phyloP scores from a whole-genome alignment of 345 rosid genomes.

The Turritis glabra region DNA sequence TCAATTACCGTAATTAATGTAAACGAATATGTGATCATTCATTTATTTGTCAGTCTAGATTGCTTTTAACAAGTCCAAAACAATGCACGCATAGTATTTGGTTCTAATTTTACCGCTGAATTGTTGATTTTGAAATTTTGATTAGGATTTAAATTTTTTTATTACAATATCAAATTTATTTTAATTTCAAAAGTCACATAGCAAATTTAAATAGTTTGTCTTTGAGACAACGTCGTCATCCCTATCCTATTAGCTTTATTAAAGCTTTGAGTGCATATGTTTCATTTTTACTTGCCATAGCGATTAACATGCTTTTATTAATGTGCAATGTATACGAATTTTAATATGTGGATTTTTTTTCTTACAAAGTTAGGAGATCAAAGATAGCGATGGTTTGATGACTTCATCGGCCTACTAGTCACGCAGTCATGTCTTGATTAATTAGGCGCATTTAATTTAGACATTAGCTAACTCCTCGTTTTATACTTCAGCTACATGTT shows the following conservation, averaged over 20 bases:
- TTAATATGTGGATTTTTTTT: neutral
- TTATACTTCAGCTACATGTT: neutral
- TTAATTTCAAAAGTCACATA: no score
- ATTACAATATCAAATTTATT: neutral
- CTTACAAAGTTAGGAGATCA: neutral
- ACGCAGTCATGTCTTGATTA: neutral
- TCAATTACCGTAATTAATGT: neutral
- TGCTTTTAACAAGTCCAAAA: neutral
- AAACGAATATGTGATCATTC: neutral
- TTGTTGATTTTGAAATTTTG: neutral
- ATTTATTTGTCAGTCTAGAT: neutral
- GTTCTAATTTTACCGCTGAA: neutral
- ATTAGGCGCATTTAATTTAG: conserved; percentile 10
- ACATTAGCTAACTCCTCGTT: neutral
- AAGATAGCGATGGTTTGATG: conserved; percentile 1
- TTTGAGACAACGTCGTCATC: conserved; percentile 8
- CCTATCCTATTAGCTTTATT: conserved; percentile 13
- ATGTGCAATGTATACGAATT: neutral
- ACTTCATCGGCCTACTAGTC: neutral
- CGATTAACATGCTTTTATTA: conserved; percentile 1
- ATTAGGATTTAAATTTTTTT: neutral
- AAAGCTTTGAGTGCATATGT: conserved; percentile 11
- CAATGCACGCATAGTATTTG: neutral
- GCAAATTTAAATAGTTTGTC: neutral
- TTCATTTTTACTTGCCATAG: neutral